Base-by-base conservation (phyloP, 768 basidiomycete genomes). In the Pilatotrama ljubarskyi region DNA sequence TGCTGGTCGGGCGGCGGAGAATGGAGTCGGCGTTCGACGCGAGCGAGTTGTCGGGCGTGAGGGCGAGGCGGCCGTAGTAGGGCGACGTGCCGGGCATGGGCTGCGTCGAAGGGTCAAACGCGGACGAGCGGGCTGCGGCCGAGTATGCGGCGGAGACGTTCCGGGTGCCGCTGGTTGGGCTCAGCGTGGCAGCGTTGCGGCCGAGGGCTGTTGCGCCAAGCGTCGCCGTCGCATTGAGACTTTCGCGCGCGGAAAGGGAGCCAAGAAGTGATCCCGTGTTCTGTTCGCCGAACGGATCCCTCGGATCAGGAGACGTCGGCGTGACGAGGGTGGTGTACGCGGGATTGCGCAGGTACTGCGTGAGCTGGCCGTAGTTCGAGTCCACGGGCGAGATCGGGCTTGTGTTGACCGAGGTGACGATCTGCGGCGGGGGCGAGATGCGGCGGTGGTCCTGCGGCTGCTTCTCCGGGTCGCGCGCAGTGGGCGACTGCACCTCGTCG, bases 11-110 rank as follows among this genome's bases (percentile, higher is more conserved):
- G 17, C 44, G 55, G 46, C 60, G 53, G 18, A 55, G 57, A 17
- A 53, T 5, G 0, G 55, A 57, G 13, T 26, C 41, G 2, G 37
- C 8, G 43, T 49, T 42, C 5, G 51, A 47, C 22, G 55, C 48
- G 38, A 59, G 61, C 35, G 61, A 59, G 52, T 59, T 59, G 58
- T 58, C 55, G 9, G 59, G 50, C 37, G 62, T 61, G 43, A 51
- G 15, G 5, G 65, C 55, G 47, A 58, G 54, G 13, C 47, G 58
- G 36, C 54, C 51, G 29, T 50, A 55, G 56, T 58, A 61, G 1
- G 59, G 59, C 25, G 64, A 60, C 5, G 59, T 54, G 22, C 61
- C 58, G 6, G 59, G 48, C 24, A 59, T 52, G 3, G 25, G 43
- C 35, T 51, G 51, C 5, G 44, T 48, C 25, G 42, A 32, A 7